These are phyloP conservation scores for Eucalyptus urophylla DNA, from an alignment of 345 rosid species.

Conservation along the genomic window DNA sequence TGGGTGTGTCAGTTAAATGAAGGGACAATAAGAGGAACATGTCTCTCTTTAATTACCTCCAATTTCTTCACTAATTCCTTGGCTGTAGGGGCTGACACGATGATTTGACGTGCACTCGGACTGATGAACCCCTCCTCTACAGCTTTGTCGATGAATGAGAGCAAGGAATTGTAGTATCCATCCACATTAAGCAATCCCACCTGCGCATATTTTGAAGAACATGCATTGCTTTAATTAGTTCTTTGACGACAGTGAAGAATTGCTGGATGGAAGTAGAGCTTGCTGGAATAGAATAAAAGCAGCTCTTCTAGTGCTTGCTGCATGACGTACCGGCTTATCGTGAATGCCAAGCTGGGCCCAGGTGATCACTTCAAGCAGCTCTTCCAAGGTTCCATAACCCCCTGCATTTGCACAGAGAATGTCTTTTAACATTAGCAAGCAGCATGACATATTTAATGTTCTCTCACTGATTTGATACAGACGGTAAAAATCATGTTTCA, in stretches of 20 bases:
- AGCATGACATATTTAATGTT: background rate
- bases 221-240: background rate
- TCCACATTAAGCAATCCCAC: slow-evolving; percentile 98
- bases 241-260: background rate
- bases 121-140: slow-evolving; percentile 94
- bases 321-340: slow-evolving; percentile 64
- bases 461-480: background rate
- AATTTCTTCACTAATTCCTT: slow-evolving; percentile 70
- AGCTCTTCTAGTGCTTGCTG: background rate
- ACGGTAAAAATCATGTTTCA: background rate
- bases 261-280: background rate
- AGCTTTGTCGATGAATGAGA: slow-evolving; percentile 92
- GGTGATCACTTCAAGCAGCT: slow-evolving; percentile 91
- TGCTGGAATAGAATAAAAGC: background rate
- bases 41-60: slow-evolving; percentile 43
- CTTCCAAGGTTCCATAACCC: slow-evolving; percentile 98
- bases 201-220: slow-evolving; percentile 8
- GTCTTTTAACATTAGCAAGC: background rate
- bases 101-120: slow-evolving; percentile 81
- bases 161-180: slow-evolving; percentile 96
- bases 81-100: slow-evolving; percentile 84
- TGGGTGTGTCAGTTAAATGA: background rate
- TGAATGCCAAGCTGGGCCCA: slow-evolving; percentile 99
- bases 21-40: background rate
- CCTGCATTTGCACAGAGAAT: slow-evolving; percentile 24